Evolutionary conservation across 1,284 basidiomycete genomes (phyloP).

Genomic region (Cutaneotrichosporon dermatis): DNA sequence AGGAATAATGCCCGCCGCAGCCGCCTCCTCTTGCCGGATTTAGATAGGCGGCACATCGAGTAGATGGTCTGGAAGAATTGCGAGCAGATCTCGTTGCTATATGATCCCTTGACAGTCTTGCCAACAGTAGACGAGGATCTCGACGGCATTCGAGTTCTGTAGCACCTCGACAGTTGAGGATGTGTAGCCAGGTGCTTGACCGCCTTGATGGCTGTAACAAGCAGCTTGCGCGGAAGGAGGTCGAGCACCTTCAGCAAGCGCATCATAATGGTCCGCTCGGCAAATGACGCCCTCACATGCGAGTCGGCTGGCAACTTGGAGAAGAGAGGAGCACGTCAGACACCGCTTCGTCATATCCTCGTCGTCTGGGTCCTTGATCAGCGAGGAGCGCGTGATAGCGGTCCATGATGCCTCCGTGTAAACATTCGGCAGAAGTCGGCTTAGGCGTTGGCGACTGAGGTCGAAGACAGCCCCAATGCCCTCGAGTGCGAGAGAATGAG

Average conservation of each 20-base stretch:
- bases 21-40: conserved; percentile 94
- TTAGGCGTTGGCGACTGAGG: conserved; percentile 87
- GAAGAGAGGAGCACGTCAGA: conserved; percentile 88
- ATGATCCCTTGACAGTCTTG: conserved; percentile 69
- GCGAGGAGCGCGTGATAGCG: conserved; percentile 81
- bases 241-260: conserved; percentile 78
- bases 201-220: conserved; percentile 88
- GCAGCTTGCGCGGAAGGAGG: conserved; percentile 71
- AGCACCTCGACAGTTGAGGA: conserved; percentile 77
- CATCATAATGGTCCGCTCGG: conserved; percentile 79
- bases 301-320: conserved; percentile 97
- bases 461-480: conserved; percentile 95
- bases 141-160: conserved; percentile 92
- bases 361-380: conserved; percentile 69
- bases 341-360: conserved; percentile 80
- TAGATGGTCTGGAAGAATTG: conserved; percentile 87
- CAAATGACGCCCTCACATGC: conserved; percentile 84
- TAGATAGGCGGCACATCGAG: conserved; percentile 90
- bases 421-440: conserved; percentile 98
- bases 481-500: conserved; percentile 92
- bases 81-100: conserved; percentile 78
- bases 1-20: conserved; percentile 88
- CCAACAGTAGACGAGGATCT: conserved; percentile 78
- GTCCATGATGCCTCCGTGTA: conserved; percentile 82
- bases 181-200: conserved; percentile 96